A percentile compares a stretch with the other conserved stretches of the same genome.
These are phyloP conservation scores for Melanomma pulvis-pyrius DNA, from an alignment of 495 filamentous ascomycete genomes.

Conservation along the genomic window DNA sequence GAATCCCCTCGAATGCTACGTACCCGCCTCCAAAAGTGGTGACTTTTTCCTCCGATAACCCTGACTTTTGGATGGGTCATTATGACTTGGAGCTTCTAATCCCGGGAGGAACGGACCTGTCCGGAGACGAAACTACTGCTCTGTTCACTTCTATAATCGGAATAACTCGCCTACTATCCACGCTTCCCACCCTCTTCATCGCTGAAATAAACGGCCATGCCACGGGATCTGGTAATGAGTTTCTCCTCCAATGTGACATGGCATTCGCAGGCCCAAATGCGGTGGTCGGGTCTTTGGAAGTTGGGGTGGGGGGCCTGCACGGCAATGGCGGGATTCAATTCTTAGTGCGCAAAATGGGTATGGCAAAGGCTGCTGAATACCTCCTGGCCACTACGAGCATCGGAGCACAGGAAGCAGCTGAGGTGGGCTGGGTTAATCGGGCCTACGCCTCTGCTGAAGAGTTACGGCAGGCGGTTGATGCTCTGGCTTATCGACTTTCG, in stretches of 20 bases:
- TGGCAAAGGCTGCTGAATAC: constrained; percentile 5
- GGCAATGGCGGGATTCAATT: constrained; percentile 12
- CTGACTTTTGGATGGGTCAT: constrained; percentile 37
- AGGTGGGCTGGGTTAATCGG: constrained; percentile 29
- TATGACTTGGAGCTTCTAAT: constrained; percentile 1
- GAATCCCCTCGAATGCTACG: not conserved
- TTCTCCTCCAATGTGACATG: constrained; percentile 34
- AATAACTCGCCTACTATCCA: not conserved
- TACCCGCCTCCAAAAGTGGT: constrained; percentile 37
- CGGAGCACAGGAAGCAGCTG: constrained; percentile 10
- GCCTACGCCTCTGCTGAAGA: constrained; percentile 13
- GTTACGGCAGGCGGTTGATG: constrained; percentile 13
- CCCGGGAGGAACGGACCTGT: constrained; percentile 10
- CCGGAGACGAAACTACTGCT: constrained; percentile 1
- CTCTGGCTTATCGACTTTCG: constrained; percentile 4
- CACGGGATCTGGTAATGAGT: constrained; percentile 38
- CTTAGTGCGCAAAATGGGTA: constrained; percentile 3
- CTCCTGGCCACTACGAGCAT: not conserved
- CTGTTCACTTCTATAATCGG: constrained; percentile 19
- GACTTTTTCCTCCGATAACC: constrained; percentile 35
- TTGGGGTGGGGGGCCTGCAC: constrained; percentile 4
- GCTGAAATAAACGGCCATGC: constrained; percentile 41
- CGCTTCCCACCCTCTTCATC: constrained; percentile 37
- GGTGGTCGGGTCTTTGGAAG: constrained; percentile 27
- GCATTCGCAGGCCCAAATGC: constrained; percentile 40